These are phyloP conservation scores for Zangia roseola DNA, from an alignment of 768 basidiomycete genomes.

Conservation along the genomic window DNA sequence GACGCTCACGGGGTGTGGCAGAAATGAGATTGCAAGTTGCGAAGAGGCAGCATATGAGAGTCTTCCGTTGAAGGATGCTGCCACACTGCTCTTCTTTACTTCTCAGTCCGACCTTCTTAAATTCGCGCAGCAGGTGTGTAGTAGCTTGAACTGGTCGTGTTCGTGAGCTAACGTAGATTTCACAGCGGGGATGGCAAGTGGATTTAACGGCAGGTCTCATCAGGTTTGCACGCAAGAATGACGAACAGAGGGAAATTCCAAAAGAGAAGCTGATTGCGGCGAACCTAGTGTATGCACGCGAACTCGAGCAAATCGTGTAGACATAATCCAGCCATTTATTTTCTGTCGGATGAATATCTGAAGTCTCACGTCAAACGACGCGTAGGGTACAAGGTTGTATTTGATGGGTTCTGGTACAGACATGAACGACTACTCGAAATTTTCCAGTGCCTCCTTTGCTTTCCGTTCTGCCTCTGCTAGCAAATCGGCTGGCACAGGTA, in stretches of 20 bases:
- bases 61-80: constrained; percentile 86
- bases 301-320: constrained; percentile 89
- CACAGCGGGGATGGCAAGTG: constrained; percentile 82
- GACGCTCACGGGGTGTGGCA: constrained; percentile 30
- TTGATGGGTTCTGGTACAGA: constrained; percentile 19
- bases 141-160: background rate
- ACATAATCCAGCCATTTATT: constrained; percentile 2
- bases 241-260: constrained; percentile 83
- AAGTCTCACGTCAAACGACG: background rate
- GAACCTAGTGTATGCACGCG: constrained; percentile 77
- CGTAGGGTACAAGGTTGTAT: constrained; percentile 10
- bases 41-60: constrained; percentile 93
- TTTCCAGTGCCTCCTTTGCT: constrained; percentile 84
- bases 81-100: constrained; percentile 89
- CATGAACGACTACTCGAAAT: constrained; percentile 43
- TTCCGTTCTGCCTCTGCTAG: constrained; percentile 81
- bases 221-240: constrained; percentile 76
- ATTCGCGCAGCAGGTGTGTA: constrained; percentile 80
- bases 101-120: constrained; percentile 72
- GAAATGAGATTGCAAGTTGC: constrained; percentile 96
- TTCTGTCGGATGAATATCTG: background rate
- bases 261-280: constrained; percentile 80
- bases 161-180: constrained; percentile 2
- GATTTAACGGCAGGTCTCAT: constrained; percentile 68
- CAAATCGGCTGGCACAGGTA: constrained; percentile 82